Evolutionary conservation across 768 basidiomycete genomes (phyloP), one percentile per base, ranked within the genome.

Genomic region (Gyrodon lividus): DNA sequence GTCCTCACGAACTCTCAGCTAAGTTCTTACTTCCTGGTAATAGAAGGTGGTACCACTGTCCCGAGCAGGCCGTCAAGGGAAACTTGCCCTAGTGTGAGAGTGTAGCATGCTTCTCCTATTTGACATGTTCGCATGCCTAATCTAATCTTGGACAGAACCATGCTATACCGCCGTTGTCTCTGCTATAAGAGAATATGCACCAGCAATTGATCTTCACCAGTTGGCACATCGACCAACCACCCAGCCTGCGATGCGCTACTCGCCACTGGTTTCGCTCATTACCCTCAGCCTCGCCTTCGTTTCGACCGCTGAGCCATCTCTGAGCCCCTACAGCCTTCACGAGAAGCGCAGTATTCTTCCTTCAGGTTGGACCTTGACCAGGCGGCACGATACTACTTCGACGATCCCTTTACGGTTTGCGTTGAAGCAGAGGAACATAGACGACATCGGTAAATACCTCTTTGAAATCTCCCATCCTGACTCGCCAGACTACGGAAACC

Each of bases 271-370:
- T 33, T 35, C 43, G 16, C 37, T 61, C 2, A 38, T 54, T 9
- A 14, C 3, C 13, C 22, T 66, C 39, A 16, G 33, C 33, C 33
- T 67, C 16, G 49, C 40, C 6, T 31, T 63, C 2, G 40, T 59
- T 37, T 51, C 63, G 0, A 46, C 61, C 6, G 63, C 62, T 17
- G 43, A 34, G 22, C 47, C 63, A 24, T 42, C 42, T 12, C 30
- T 40, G 47, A 52, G 51, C 26, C 47, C 57, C 23, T 61, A 68
- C 55, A 63, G 62, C 46, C 44, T 75, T 26, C 77, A 77, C 50
- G 77, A 77, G 59, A 72, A 64, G 39, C 75, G 75, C 48, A 63
- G 62, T 14, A 55, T 39, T 12, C 56, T 65, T 3, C 75, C 76
- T 2, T 2, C 44, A 0, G 63, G 61, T 5, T 81, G 78, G 78